Conservation (phyloP, 352 stramenopile genomes). For the Pythium pyrilobum region DNA sequence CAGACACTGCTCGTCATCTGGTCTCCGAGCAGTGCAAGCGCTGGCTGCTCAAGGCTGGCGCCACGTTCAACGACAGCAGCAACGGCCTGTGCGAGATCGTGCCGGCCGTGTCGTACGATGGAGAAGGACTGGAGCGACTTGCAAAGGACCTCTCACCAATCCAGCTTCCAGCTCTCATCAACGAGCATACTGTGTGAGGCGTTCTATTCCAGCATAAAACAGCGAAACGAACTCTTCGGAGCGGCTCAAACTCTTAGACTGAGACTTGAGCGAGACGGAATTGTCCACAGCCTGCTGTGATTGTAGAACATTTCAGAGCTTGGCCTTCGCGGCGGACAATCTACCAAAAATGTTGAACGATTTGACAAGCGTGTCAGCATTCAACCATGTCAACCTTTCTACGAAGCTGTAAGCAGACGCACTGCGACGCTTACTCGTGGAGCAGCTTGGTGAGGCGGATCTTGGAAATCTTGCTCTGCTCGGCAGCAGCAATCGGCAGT, state of each 20-base stretch:
- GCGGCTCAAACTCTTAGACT: no score
- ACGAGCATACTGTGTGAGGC: background rate
- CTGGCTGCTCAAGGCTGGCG: slow-evolving; percentile 61
- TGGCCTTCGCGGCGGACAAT: slow-evolving; percentile 1
- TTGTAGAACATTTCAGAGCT: background rate
- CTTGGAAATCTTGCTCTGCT: slow-evolving; percentile 80
- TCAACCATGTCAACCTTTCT: no score
- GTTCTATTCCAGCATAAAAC: no score
- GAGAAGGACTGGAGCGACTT: slow-evolving; percentile 62
- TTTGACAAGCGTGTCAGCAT: no score
- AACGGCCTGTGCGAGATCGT: slow-evolving; percentile 62
- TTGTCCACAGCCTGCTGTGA: background rate
- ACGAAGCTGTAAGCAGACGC: no score
- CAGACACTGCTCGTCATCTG: slow-evolving; percentile 78
- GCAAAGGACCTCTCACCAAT: slow-evolving; percentile 36
- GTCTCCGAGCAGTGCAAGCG: slow-evolving; percentile 49
- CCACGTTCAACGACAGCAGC: slow-evolving; percentile 24
- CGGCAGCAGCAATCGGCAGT: slow-evolving; percentile 47
- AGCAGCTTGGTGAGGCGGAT: slow-evolving; percentile 63
- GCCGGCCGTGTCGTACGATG: slow-evolving; percentile 78
- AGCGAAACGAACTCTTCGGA: no score
- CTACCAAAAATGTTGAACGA: background rate
- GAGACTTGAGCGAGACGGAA: no score
- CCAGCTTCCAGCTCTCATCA: slow-evolving; percentile 27
- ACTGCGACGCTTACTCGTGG: slow-evolving; percentile 34